Percentiles rank a stretch among this genome's conserved stretches.
phyloP scores from a whole-genome alignment of 2,329 filamentous ascomycete species.

The Colletotrichum cuscutae region DNA sequence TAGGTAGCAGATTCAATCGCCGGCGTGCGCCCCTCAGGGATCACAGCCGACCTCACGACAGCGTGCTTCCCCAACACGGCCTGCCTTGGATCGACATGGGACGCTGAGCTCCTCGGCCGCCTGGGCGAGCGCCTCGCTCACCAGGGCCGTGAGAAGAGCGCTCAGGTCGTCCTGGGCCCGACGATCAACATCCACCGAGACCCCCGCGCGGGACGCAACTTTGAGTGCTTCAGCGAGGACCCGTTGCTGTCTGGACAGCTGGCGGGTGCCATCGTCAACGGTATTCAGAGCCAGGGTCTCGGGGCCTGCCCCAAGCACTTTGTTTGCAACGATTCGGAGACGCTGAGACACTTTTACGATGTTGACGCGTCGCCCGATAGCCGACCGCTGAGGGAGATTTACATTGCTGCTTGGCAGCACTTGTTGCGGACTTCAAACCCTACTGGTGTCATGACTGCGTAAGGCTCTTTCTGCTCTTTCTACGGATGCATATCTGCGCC shows the following conservation, averaged over 20 bases:
- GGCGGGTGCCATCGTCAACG: constrained; percentile 51
- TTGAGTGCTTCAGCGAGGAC: constrained; percentile 56
- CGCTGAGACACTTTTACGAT: constrained; percentile 35
- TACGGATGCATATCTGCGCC: too few species aligned
- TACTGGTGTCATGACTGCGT: constrained; percentile 37
- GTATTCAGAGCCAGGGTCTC: constrained; percentile 49
- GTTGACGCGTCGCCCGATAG: constrained; percentile 21
- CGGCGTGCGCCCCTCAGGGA: constrained; percentile 31
- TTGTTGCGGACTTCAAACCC: constrained; percentile 33
- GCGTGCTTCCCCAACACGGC: constrained; percentile 36
- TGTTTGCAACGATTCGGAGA: constrained; percentile 49
- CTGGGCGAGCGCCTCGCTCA: constrained; percentile 32
- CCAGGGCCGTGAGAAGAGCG: constrained; percentile 62
- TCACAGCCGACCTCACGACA: constrained; percentile 32
- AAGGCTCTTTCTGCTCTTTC: neutral
- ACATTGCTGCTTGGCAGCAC: constrained; percentile 37
- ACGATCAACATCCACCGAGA: constrained; percentile 57
- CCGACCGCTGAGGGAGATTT: constrained; percentile 35
- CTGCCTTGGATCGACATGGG: constrained; percentile 36
- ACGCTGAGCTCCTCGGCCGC: constrained; percentile 30
- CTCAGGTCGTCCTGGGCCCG: constrained; percentile 77
- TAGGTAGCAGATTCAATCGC: constrained; percentile 36
- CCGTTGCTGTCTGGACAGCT: constrained; percentile 54
- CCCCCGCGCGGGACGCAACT: constrained; percentile 54
- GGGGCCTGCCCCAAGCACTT: constrained; percentile 53